Base-by-base conservation (phyloP, 495 filamentous ascomycete species). In the Annulohypoxylon nitens region DNA sequence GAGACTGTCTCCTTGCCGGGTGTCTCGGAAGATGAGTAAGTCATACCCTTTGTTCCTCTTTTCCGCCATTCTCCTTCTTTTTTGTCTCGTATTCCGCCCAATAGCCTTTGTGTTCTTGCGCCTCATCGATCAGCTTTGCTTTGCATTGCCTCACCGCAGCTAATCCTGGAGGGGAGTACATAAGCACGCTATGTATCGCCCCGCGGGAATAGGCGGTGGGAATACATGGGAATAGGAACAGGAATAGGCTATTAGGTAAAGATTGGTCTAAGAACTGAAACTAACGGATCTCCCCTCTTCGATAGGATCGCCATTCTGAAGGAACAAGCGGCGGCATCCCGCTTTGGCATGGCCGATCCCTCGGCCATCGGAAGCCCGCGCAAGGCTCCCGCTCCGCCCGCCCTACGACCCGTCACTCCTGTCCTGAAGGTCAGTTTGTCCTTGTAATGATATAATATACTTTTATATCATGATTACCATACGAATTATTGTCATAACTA, bases 11-110 rank as follows among this genome's bases (percentile, higher is more conserved):
- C 67, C 2, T 64, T 85, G 0, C 83, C 83, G 12, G 83, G 83
- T 41, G 60, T 85, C 10, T 80, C 79, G 18, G 76, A 83, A 54
- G 79, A 84, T 61, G 81, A 86, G 83, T 84, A 79, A 74, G 80
- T 61, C 0, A 37, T 51, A 33, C 51, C 47, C 45, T 57, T 58
- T 61, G 23, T 41, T 51, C 7, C 65, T 10, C 26, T 55, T 47
- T 12, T 65, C 53, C 62, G 9, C 43, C 20, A 6, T 20, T 43
- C 39, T n/a, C n/a, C 8, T 37, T 57, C 18, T 37, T 37, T 14
- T 16, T 57, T 55, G 9, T 16, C 68, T 54, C 69, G 64, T 50
- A 67, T 62, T 33, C 25, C 43, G 25, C 30, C 64, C 59, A 62
- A 74, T 59, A 14, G 60, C 3, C 58, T 18, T 39, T 58, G 14